Conservation (phyloP, 1,284 basidiomycete species). For the Cryptococcus jaspeensis region DNA sequence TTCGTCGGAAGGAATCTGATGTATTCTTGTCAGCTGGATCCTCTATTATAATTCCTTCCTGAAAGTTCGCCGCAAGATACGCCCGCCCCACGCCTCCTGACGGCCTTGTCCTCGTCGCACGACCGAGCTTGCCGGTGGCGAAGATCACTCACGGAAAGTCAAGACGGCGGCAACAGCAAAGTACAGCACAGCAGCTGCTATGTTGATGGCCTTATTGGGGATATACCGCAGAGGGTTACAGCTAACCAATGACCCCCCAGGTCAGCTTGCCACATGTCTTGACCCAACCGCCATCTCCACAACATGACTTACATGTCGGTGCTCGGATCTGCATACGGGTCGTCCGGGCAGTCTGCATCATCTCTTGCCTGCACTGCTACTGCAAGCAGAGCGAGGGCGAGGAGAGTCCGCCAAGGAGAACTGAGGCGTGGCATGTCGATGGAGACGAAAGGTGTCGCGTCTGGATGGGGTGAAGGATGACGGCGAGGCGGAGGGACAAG, state of each 20-base stretch:
- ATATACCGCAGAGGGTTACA: slow-evolving; percentile 59
- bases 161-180: slow-evolving; percentile 57
- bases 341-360: slow-evolving; percentile 11
- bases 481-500: no score
- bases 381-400: not conserved
- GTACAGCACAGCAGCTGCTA: slow-evolving; percentile 58
- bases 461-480: no score
- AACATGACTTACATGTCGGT: slow-evolving; percentile 9
- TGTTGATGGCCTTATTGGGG: slow-evolving; percentile 60
- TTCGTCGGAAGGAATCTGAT: slow-evolving; percentile 45
- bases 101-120: not conserved
- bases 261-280: not conserved
- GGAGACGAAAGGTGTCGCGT: no score
- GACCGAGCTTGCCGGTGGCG: not conserved
- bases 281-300: not conserved
- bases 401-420: not conserved
- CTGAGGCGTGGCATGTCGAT: no score
- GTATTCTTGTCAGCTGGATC: not conserved
- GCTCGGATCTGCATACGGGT: slow-evolving; percentile 11
- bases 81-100: not conserved
- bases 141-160: slow-evolving; percentile 51
- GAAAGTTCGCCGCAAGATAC: not conserved
- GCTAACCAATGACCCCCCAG: slow-evolving; percentile 11
- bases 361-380: not conserved
- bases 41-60: not conserved